phyloP scores from a whole-genome alignment of 495 filamentous ascomycete genomes.

The Neurospora terricola region DNA sequence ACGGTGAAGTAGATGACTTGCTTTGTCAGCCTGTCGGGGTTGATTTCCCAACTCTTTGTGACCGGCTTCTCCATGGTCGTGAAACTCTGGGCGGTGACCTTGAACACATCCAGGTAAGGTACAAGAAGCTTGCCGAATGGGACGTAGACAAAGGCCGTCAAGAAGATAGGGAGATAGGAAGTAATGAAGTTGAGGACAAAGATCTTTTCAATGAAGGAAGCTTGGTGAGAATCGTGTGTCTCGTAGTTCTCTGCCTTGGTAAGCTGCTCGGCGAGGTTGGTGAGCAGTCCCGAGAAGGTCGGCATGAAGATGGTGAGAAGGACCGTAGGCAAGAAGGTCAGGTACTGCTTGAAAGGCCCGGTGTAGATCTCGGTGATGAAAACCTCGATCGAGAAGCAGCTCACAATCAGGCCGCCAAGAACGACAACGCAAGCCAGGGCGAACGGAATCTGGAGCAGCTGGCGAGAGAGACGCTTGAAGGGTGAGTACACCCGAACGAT shows the following conservation, averaged over 20 bases:
- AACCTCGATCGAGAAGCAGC: constrained; percentile 89
- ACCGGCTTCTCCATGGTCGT: constrained; percentile 62
- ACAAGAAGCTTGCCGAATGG: constrained; percentile 83
- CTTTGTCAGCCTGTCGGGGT: constrained; percentile 73
- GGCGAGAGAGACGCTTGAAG: constrained; percentile 63
- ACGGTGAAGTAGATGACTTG: constrained; percentile 97
- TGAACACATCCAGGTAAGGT: constrained; percentile 83
- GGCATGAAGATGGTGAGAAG: constrained; percentile 75
- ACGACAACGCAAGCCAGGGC: constrained; percentile 58
- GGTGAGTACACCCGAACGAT: constrained; percentile 66
- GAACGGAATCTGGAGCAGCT: constrained; percentile 84
- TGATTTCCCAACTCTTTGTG: constrained; percentile 66
- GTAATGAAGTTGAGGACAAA: constrained; percentile 97
- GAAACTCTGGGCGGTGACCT: constrained; percentile 63
- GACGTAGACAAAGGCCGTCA: constrained; percentile 95
- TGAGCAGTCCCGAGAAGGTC: constrained; percentile 65
- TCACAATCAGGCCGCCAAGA: constrained; percentile 72
- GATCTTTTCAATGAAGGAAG: constrained; percentile 76
- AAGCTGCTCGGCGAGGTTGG: constrained; percentile 63
- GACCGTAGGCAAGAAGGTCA: constrained; percentile 81
- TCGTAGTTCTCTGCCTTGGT: constrained; percentile 91
- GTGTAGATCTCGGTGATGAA: constrained; percentile 92
- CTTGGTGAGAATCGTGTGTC: constrained; percentile 65
- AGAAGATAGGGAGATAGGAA: constrained; percentile 82
- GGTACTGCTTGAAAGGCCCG: constrained; percentile 73